Base-by-base conservation (phyloP, 2,329 filamentous ascomycete genomes). In the Huntiella bhutanensis region DNA sequence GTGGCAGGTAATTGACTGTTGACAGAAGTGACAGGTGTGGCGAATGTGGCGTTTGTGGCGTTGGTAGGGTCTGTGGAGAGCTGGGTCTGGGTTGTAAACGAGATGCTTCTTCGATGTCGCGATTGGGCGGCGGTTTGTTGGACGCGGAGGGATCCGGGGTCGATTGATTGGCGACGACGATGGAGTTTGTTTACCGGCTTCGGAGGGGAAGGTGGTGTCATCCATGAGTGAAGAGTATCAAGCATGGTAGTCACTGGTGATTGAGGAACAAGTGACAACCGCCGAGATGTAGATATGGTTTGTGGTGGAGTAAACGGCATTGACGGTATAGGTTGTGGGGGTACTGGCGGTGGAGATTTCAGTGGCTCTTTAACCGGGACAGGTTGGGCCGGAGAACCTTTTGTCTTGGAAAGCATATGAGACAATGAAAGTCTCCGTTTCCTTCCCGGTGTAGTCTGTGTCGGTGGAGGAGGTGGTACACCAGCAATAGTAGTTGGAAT, bases 101-200 rank as follows among this genome's bases (percentile, higher is more conserved):
- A 22, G 37, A 40, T 17, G 36, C 36, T 40, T 40, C 16, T 7
- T 12, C 11, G 37, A 11, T 22, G 37, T 7, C 22, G 15, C 15
- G 37, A 40, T 16, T 34, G 17, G 15, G 19, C 33, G 42, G 34
- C 11, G 33, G 17, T 35, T 33, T 44, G 34, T 16, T 34, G 6
- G 42, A 44, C 19, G 15, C 33, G 12, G 15, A 34, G 32, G 7
- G 42, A 44, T 17, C 15, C 42, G 33, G 42, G 33, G 42, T 44
- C 42, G 28, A 44, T 44, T 33, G 33, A 35, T 34, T 35, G 17
- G 15, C 42, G 42, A 37, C 42, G 42, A 19, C 33, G 42, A 35
- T 44, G 42, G 19, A 44, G 42, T 19, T 44, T 44, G 33, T 37
- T 44, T n/a, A 34, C n/a, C 33, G 42, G 16, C 3, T 16, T 40